Evolutionary conservation across 2,329 filamentous ascomycete genomes (phyloP), one percentile per base, ranked within the genome.

Genomic region (Botryotinia convoluta): DNA sequence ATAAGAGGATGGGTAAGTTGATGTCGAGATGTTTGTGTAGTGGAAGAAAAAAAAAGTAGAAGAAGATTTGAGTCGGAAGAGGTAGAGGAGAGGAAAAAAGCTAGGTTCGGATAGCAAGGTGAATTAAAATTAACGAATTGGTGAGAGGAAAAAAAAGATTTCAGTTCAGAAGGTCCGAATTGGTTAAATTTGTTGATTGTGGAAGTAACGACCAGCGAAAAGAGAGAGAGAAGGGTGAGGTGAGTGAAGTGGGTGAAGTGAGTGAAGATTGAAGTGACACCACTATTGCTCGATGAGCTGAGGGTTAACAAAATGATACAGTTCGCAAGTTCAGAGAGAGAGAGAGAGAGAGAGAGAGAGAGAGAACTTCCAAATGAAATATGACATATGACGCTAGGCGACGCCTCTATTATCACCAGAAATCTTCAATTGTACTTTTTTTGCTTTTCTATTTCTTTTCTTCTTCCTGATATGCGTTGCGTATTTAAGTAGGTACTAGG

Each of bases 1-100:
- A 48, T 32, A 69, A 37, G 42, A 64, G 45, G 72, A 68, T 61
- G 59, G 67, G 59, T 48, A 63, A 61, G 63, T 69, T 67, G 71
- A 72, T 68, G 48, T 69, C 51, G 71, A 60, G n/a, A 69, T 10
- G 51, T 7, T 57, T 67, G 71, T 59, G 71, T 64, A 35, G 29
- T 59, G 4, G 67, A 69, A 12, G 57, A 39, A 60, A 26, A 9
- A 7, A 45, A 26, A 26, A 48, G 20, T 1, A 48, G 57, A 45
- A 60, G 72, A 68, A 42, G 32, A 35, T 45, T n/a, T 54, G 18
- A 42, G 35, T 39, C n/a, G 48, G 45, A 26, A 44, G 48, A 54
- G 6, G 18, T 7, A 16, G 39, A 29, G 9, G 10, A 14, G 51
- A n/a, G 4, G 5, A 22, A 22, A 22, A 18, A 42, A 42, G n/a